Evolutionary conservation across 192 early-diverging fungal species (phyloP).

Genomic region (Helicostylum pulchrum): DNA sequence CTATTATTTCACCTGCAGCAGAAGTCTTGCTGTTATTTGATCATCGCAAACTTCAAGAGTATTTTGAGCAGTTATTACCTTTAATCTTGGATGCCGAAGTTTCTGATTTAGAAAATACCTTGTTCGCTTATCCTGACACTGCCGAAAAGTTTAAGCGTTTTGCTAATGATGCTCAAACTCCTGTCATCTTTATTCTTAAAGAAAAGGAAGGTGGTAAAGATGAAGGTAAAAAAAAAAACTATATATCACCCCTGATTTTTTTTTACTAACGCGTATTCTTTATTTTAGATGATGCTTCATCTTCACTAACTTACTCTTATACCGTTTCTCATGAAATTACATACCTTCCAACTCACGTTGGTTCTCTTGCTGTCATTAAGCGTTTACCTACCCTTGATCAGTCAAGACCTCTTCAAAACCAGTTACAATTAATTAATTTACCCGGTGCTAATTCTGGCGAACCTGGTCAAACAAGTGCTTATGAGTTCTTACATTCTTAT

Average conservation of each 20-base stretch:
- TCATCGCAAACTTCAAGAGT: conserved; percentile 59
- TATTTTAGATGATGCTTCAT: conserved; percentile 29
- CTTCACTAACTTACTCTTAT: conserved; percentile 50
- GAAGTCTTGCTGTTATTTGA: conserved; percentile 45
- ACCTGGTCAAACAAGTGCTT: conserved; percentile 58
- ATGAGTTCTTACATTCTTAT: conserved; percentile 87
- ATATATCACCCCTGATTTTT: not conserved
- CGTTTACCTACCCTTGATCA: conserved; percentile 69
- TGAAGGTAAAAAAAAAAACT: conserved; percentile 27
- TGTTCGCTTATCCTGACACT: conserved; percentile 67
- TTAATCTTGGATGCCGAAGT: conserved; percentile 69
- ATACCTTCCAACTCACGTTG: conserved; percentile 68
- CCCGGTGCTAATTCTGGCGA: conserved; percentile 64
- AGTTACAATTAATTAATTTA: conserved; percentile 89
- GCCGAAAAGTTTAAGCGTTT: conserved; percentile 71
- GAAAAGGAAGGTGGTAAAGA: conserved; percentile 56
- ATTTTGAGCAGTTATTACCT: conserved; percentile 68
- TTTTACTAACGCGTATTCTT: conserved; percentile 2
- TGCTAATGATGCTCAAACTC: conserved; percentile 67
- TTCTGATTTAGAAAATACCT: conserved; percentile 52
- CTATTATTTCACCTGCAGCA: conserved; percentile 9
- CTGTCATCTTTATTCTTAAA: conserved; percentile 77
- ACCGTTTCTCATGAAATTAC: conserved; percentile 69
- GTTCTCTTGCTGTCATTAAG: conserved; percentile 79
- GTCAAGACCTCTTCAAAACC: conserved; percentile 64